Percentiles rank a stretch among this genome's conserved stretches.
Evolutionary conservation across 306 rosid species (phyloP).

Genomic region (Citrullus colocynthis): DNA sequence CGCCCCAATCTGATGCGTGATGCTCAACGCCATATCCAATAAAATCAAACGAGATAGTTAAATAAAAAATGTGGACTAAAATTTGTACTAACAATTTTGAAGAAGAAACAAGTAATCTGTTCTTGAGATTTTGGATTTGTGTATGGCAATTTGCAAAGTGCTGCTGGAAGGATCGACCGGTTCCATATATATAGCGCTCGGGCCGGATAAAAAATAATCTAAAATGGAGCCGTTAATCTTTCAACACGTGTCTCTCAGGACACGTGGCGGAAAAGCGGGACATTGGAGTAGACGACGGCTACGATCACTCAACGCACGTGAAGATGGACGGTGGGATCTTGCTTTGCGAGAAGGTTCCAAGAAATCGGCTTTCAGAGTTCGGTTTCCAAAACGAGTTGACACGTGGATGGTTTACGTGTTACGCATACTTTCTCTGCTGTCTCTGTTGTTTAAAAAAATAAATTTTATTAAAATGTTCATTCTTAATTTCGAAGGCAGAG

Average conservation of each 20-base stretch:
- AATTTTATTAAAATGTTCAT: too few relatives aligned
- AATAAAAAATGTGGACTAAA: not conserved
- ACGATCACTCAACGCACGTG: constrained; percentile 8
- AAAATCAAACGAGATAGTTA: not conserved
- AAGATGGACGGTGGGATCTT: constrained; percentile 2
- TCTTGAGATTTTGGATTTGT: not conserved
- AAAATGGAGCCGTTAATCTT: not conserved
- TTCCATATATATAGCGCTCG: not conserved
- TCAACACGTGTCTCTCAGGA: not conserved
- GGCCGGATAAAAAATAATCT: not conserved
- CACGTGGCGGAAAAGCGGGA: not conserved
- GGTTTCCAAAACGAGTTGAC: not conserved
- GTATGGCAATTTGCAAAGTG: not conserved
- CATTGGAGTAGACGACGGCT: not conserved
- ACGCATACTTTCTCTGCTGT: not conserved
- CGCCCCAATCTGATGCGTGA: constrained; percentile 10
- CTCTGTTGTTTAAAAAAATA: not conserved
- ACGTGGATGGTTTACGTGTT: not conserved
- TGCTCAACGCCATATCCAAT: constrained; percentile 6
- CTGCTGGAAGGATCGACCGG: not conserved
- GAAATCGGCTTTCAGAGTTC: not conserved
- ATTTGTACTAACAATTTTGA: not conserved
- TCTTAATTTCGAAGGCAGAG: not conserved
- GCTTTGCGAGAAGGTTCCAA: not conserved
- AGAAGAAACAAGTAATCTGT: not conserved